Conservation (phyloP, 345 rosid genomes). For the Trapa incisa region DNA sequence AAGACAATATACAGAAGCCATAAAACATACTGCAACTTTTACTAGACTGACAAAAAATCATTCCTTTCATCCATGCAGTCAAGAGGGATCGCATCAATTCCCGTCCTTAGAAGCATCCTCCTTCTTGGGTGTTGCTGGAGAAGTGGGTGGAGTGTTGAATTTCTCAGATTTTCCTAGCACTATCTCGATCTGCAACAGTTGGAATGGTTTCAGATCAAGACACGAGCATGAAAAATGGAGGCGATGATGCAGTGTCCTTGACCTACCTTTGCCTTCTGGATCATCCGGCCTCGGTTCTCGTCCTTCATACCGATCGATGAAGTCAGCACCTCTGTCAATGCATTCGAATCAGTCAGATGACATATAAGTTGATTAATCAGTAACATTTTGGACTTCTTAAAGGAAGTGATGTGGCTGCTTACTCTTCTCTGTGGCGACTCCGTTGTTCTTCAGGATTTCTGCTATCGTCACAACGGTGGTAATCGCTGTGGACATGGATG, state of each 20-base stretch:
- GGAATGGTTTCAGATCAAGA: neutral
- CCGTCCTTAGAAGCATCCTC: constrained; percentile 13
- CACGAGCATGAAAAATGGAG: neutral
- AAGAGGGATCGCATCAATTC: constrained; percentile 12
- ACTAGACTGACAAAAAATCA: neutral
- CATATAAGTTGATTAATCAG: no score
- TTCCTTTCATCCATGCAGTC: neutral
- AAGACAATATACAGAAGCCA: neutral
- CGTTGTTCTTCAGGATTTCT: constrained; percentile 87
- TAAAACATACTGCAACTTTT: neutral
- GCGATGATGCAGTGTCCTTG: neutral
- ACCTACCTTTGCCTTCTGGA: constrained; percentile 79
- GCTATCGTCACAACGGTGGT: constrained; percentile 74
- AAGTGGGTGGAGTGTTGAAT: neutral
- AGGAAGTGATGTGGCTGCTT: constrained; percentile 10
- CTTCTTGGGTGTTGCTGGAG: constrained; percentile 7
- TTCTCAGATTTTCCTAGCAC: constrained; percentile 54
- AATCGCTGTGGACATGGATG: constrained; percentile 31
- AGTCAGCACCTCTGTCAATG: constrained; percentile 57
- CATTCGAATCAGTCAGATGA: neutral
- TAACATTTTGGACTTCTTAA: neutral
- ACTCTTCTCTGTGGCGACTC: constrained; percentile 81
- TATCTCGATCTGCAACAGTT: constrained; percentile 44
- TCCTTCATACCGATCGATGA: constrained; percentile 85
- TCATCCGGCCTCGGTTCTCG: constrained; percentile 56